These are phyloP conservation scores for Phaeosphaeriaceae sp. DNA, from an alignment of 2,329 filamentous ascomycete genomes.

Conservation along the genomic window DNA sequence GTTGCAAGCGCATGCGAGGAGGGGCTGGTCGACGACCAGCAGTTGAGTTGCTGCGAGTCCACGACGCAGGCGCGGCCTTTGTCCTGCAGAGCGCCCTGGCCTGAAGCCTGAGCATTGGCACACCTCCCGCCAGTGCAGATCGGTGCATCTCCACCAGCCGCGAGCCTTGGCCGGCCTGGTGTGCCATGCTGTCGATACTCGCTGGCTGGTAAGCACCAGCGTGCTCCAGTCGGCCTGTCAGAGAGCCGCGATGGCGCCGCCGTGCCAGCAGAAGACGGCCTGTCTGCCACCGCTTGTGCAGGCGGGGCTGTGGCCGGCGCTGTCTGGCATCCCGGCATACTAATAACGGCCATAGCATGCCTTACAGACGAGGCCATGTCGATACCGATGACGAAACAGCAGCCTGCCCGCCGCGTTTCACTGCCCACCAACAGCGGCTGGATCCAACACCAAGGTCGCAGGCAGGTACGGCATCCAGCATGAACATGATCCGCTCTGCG, in stretches of 20 bases:
- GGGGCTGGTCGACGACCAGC: constrained; percentile 12
- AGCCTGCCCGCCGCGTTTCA: constrained; percentile 36
- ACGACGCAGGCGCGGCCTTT: constrained; percentile 36
- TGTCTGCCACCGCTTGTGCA: not conserved
- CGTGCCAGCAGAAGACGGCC: too few relatives aligned
- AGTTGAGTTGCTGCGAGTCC: constrained; percentile 9
- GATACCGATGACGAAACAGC: constrained; percentile 10
- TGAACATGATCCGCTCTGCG: constrained; percentile 22
- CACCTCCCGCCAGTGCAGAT: constrained; percentile 17
- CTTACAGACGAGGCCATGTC: constrained; percentile 13
- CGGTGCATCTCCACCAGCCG: not conserved
- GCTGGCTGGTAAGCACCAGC: not conserved
- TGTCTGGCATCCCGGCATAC: constrained; percentile 18
- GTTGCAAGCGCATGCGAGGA: constrained; percentile 40
- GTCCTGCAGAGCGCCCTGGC: constrained; percentile 21
- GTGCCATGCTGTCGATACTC: not conserved
- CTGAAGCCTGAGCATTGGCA: constrained; percentile 28
- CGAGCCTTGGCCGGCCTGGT: too few relatives aligned
- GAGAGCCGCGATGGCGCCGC: not conserved
- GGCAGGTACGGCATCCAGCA: not conserved
- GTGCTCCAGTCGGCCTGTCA: not conserved
- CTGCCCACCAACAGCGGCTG: constrained; percentile 27
- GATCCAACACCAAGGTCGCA: constrained; percentile 1
- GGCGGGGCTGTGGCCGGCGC: constrained; percentile 18
- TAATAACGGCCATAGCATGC: constrained; percentile 15